Base-by-base conservation (phyloP, 208 protist genomes). In the Trypanosoma cruzi region DNA sequence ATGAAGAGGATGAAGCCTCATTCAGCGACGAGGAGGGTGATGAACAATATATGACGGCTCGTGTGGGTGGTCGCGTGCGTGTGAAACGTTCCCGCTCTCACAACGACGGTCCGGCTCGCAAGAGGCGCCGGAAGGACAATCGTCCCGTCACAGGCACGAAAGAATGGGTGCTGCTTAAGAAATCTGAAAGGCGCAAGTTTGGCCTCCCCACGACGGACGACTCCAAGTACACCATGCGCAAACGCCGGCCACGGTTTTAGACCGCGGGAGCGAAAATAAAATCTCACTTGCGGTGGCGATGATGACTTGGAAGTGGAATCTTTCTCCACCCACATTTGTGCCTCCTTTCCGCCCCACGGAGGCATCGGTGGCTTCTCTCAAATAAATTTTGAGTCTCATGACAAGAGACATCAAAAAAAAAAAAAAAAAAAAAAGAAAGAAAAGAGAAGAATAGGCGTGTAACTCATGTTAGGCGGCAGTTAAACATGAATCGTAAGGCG, bases 211-310 rank as follows among this genome's bases (percentile, higher is more conserved):
- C 97, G 18, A 85, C 86, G 7, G 73, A 60, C 0, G 96, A 99
- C 71, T 91, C 88, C 53, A 99, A 99, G 84, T 99, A 99, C 79
- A 98, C 98, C n/a, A 98, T 94, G 68, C 77, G 98, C 20, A 95
- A 84, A 63, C 90, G 98, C 46, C 77, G 81, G 16, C 80, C 81
- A 2, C 82, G 89, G 14, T 98, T 98, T 67, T 99, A 87, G 82
- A 56, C 2, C 24, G 6, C 2, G 53, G 11, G 40, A 59, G 18
- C 26, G 2, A 42, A 37, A 65, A 8, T 6, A 29, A 59, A 42
- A 59, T 40, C n/a, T n/a, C n/a, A n/a, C n/a, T n/a, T n/a, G n/a
- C 3, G 14, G 14, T 4, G 48, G 16, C 14, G 48, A 22, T 53
- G 31, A 18, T 42, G 18, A 22, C 18, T 42, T 4, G 48, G 20